Evolutionary conservation across 768 basidiomycete species (phyloP), one percentile per base, ranked within the genome.

Genomic region (Suillus fuscotomentosus): DNA sequence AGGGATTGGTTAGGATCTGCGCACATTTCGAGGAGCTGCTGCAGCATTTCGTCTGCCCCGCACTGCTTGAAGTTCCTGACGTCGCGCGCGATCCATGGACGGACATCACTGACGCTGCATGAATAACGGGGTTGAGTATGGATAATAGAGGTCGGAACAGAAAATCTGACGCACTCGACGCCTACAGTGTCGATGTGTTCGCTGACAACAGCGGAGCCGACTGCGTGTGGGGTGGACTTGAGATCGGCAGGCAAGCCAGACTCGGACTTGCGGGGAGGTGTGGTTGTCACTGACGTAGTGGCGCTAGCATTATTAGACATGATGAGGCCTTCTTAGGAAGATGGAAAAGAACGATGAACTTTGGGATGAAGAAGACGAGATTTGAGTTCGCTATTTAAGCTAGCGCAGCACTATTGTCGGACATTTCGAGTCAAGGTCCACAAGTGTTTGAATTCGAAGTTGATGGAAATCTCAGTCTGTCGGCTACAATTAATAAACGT

Each of bases 151-250:
- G n/a, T 14, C n/a, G 1, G n/a, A 61, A 20, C 51, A 34, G 22
- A 39, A 54, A 8, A 20, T 27, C 7, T 31, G 17, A 54, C 36
- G 47, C 36, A 50, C 45, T 41, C 6, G 14, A 22, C 36, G 10
- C 53, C 61, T 36, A 39, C 15, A 41, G 36, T 24, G 3, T 36
- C 7, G 15, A 62, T 62, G 13, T 34, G 14, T 24, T 62, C 53
- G 53, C 61, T 59, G 20, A 27, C 17, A 11, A 14, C n/a, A 9
- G 51, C 22, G 15, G 61, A 31, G 10, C 50, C 50, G 13, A 47
- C 22, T 17, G 51, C 61, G n/a, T 38, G 34, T 38, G 61, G 61
- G 20, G 51, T 62, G 17, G 61, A 38, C 36, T 62, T 62, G 36
- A 54, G 34, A 2, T 50, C 48, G 27, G 27, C 2, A 4, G 27